Conservation (phyloP, 345 rosid species). For the Draba incana region DNA sequence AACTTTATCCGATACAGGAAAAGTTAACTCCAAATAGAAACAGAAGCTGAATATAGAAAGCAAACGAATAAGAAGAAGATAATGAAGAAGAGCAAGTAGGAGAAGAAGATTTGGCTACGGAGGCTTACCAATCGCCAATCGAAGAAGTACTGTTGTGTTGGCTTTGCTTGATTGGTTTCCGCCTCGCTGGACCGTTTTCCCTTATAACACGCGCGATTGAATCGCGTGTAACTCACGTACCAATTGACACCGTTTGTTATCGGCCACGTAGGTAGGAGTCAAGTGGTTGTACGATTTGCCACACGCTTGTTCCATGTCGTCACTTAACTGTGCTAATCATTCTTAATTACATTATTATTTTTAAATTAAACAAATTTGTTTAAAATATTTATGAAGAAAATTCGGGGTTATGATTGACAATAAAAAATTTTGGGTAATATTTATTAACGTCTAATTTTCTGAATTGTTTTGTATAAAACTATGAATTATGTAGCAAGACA, state of each 20-base stretch:
- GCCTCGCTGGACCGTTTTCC: constrained; percentile 17
- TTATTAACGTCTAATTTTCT: not conserved
- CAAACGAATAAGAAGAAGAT: not conserved
- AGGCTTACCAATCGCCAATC: constrained; percentile 36
- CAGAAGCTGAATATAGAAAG: constrained; percentile 2
- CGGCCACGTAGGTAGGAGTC: constrained; percentile 33
- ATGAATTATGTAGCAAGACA: no score
- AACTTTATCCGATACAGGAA: not conserved
- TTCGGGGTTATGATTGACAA: not conserved
- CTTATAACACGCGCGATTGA: not conserved
- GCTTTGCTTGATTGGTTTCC: constrained; percentile 35
- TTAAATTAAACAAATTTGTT: no score
- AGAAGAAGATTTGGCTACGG: constrained; percentile 26
- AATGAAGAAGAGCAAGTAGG: not conserved
- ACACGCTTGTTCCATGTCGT: constrained; percentile 7
- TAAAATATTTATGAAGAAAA: no score
- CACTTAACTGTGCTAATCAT: constrained; percentile 13
- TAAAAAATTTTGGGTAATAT: not conserved
- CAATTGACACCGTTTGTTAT: not conserved
- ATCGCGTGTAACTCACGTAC: not conserved
- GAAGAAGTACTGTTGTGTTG: constrained; percentile 38
- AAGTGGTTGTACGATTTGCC: constrained; percentile 21
- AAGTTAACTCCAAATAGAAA: not conserved
- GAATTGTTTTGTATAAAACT: not conserved
- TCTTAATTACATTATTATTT: not conserved